Percentiles rank a stretch among this genome's conserved stretches.
These are phyloP conservation scores for Anisodus tanguticus DNA, from an alignment of 257 asterid genomes.

Conservation along the genomic window DNA sequence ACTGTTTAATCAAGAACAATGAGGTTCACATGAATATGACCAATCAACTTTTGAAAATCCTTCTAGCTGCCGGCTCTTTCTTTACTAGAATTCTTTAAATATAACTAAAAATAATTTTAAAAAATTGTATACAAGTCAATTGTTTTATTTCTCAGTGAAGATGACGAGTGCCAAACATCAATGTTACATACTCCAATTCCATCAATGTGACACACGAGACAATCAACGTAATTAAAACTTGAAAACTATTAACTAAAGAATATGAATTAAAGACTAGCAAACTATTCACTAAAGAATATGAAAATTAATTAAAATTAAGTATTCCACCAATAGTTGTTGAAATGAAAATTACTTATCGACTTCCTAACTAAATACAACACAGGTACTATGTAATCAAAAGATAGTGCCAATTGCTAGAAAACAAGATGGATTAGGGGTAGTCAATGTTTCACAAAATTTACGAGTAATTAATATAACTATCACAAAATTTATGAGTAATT, in stretches of 20 bases:
- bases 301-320: background rate
- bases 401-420: conserved; percentile 39
- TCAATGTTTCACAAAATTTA: conserved; percentile 15
- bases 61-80: conserved; percentile 3
- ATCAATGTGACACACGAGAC: background rate
- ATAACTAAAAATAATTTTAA: background rate
- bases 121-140: background rate
- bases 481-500: conserved; percentile 40
- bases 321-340: background rate
- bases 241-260: background rate
- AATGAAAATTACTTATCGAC: background rate
- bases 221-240: background rate
- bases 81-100: background rate
- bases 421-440: conserved; percentile 25
- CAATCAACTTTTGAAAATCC: background rate
- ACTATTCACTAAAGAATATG: background rate
- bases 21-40: background rate
- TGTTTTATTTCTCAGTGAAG: background rate
- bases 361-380: background rate
- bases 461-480: conserved; percentile 48
- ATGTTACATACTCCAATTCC: conserved; percentile 1
- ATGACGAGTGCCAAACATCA: conserved; percentile 4
- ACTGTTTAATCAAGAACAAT: background rate
- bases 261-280: background rate
- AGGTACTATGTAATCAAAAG: background rate